Evolutionary conservation across 495 filamentous ascomycete genomes (phyloP), one percentile per base, ranked within the genome.

Genomic region (Talaromyces stipitatus): DNA sequence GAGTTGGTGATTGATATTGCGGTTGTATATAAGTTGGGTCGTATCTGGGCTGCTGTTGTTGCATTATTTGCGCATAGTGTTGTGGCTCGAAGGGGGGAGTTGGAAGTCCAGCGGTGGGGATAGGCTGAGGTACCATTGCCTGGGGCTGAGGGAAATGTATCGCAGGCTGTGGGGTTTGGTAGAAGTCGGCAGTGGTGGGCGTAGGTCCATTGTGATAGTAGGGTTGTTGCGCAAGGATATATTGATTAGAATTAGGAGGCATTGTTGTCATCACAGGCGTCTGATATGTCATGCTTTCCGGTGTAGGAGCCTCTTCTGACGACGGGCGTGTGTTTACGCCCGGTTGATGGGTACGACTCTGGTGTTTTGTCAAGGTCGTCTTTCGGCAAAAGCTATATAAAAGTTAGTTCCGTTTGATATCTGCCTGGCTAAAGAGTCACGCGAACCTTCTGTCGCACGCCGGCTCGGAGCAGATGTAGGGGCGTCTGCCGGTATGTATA

Each of bases 321-420:
- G 72, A 70, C 29, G 68, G 68, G 55, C 73, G 72, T 51, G 68
- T 69, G 55, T 70, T 70, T 51, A 79, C 74, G 3, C 85, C 83
- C 51, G 81, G 77, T 29, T 83, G 82, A 65, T 91, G 88, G 2
- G 84, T 84, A 22, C 85, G 81, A 50, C 83, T 72, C 63, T 86
- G 83, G 61, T 95, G 90, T 67, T 92, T 95, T 6, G 89, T 89
- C 79, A 92, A 83, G 18, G 90, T 92, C 9, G 89, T 92, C 66
- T 92, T 92, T 38, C 90, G 82, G 74, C 88, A 92, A 69, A 92
- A 95, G 63, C 90, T 95, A 69, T 24, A 24, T 9, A 36, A 23
- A 38, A 12, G 18, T 26, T 58, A 48, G 20, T 61, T 60, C 66
- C 61, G 69, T 62, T 9, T 27, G 26, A 12, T 55, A 22, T 45